A percentile compares a stretch with the other conserved stretches of the same genome.
Evolutionary conservation across 1,139 yeast species (phyloP).

Genomic region (Geotrichum aggregatum): DNA sequence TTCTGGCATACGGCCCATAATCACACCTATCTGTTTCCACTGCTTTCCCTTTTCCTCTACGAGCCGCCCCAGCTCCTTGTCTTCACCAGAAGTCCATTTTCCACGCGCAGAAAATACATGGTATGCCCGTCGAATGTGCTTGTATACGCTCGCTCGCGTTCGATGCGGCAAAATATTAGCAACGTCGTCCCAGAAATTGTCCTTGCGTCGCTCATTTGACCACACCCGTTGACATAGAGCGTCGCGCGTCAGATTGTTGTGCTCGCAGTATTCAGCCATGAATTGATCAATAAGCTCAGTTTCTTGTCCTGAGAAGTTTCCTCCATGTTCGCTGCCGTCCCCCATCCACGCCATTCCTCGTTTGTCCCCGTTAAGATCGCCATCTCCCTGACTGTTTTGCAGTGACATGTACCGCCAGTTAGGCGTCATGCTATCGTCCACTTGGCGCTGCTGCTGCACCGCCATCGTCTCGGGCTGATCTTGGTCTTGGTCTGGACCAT

Average conservation of each 20-base stretch:
- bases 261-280: conserved; percentile 63
- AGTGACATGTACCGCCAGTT: conserved; percentile 9
- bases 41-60: conserved; percentile 69
- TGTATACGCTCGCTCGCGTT: conserved; percentile 82
- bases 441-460: conserved; percentile 5
- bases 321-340: conserved; percentile 39
- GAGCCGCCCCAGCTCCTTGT: conserved; percentile 56
- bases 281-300: conserved; percentile 66
- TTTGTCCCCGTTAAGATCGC: conserved; percentile 9
- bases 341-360: conserved; percentile 29
- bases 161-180: conserved; percentile 77
- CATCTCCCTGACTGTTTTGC: background rate
- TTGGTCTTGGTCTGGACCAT: conserved; percentile 2
- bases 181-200: conserved; percentile 81
- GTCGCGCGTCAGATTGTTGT: conserved; percentile 57
- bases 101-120: conserved; percentile 85
- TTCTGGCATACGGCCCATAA: conserved; percentile 90
- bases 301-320: conserved; percentile 60
- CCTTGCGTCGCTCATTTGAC: conserved; percentile 80
- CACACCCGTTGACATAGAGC: conserved; percentile 80
- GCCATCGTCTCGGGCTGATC: background rate
- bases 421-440: background rate
- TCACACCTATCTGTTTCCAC: conserved; percentile 78
- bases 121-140: conserved; percentile 84
- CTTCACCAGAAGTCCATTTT: conserved; percentile 83